These are phyloP conservation scores for Fusarium redolens DNA, from an alignment of 2,329 filamentous ascomycete genomes.

Conservation along the genomic window DNA sequence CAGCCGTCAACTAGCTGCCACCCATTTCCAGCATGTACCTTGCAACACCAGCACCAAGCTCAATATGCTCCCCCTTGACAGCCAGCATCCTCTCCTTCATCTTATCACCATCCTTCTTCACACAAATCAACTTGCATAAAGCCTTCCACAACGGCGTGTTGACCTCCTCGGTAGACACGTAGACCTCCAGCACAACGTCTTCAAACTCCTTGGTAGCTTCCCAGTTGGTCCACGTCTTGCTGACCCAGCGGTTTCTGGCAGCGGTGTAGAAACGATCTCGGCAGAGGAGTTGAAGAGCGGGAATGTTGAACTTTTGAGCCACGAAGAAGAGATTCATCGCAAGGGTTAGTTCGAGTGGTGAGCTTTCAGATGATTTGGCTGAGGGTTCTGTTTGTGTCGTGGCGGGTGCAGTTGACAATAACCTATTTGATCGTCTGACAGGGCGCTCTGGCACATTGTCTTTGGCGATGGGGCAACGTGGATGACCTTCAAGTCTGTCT, in stretches of 20 bases:
- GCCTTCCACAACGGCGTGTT: slow-evolving; percentile 23
- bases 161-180: neutral
- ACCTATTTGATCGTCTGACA: slow-evolving; percentile 13
- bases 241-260: slow-evolving; percentile 8
- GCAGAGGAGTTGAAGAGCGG: slow-evolving; percentile 47
- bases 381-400: neutral
- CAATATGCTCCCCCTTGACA: slow-evolving; percentile 4
- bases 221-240: slow-evolving; percentile 3
- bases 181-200: slow-evolving; percentile 20
- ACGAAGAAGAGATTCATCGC: slow-evolving; percentile 49
- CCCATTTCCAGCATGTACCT: neutral
- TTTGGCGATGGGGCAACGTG: neutral
- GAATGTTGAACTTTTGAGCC: slow-evolving; percentile 51
- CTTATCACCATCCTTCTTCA: neutral
- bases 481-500: slow-evolving; percentile 1
- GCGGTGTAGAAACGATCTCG: slow-evolving; percentile 47
- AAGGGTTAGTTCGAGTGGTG: slow-evolving; percentile 14
- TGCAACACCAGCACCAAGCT: slow-evolving; percentile 19
- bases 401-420: neutral
- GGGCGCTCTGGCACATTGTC: neutral
- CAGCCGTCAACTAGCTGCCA: too few species aligned
- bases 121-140: slow-evolving; percentile 25
- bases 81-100: slow-evolving; percentile 23
- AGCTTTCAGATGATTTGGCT: neutral
- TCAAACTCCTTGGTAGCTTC: slow-evolving; percentile 17